Evolutionary conservation across 2,329 filamentous ascomycete genomes (phyloP).

Genomic region (Aureobasidium leucospermi): DNA sequence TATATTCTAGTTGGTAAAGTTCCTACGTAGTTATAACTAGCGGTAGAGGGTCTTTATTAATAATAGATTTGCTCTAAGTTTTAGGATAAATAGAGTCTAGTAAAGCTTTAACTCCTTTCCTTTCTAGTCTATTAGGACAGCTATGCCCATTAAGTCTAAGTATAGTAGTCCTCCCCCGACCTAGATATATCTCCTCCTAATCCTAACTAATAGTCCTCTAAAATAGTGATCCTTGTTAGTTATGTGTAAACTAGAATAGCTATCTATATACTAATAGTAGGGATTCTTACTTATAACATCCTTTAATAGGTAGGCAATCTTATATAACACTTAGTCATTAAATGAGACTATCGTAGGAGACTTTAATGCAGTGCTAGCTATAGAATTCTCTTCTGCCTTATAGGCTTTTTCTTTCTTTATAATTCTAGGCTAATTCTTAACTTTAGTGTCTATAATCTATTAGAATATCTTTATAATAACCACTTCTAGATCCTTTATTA

Average conservation of each 20-base stretch:
- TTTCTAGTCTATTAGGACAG: not conserved
- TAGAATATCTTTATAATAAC: not conserved
- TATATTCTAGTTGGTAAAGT: not conserved
- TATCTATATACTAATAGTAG: not conserved
- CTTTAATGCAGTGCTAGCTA: not conserved
- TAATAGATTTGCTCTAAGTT: not conserved
- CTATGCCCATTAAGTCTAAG: not conserved
- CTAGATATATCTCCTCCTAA: not conserved
- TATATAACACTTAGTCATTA: not conserved
- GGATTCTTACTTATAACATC: not conserved
- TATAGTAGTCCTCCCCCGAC: not conserved
- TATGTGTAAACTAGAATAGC: not conserved
- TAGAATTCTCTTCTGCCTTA: not conserved
- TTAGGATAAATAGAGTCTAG: not conserved
- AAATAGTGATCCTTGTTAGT: not conserved
- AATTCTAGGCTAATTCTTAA: not conserved
- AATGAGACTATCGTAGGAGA: not conserved
- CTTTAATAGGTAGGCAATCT: not conserved
- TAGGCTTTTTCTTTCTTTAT: not conserved
- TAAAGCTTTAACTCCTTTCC: not conserved
- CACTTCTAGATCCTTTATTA: not conserved
- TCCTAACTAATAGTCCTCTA: not conserved
- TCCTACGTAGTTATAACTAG: not conserved
- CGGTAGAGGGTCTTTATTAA: not conserved
- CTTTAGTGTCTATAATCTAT: not conserved